A percentile compares a stretch with the other conserved stretches of the same genome.
These are phyloP conservation scores for Melastoma malabathricum DNA, from an alignment of 345 rosid genomes.

Conservation along the genomic window DNA sequence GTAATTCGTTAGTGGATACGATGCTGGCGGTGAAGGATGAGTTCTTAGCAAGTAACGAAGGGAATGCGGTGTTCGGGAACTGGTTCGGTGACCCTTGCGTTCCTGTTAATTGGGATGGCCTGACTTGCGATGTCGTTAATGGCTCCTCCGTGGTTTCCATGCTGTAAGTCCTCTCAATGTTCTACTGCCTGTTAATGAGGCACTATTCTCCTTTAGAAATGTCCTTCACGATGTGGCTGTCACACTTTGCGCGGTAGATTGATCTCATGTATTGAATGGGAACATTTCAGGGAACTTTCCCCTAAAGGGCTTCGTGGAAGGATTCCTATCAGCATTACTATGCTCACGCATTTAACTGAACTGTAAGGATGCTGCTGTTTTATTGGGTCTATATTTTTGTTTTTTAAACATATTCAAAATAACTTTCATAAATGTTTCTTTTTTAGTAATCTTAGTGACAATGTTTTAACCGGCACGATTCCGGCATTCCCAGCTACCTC, in stretches of 20 bases:
- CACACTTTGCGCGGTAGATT: background rate
- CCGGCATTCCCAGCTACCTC: conserved; percentile 30
- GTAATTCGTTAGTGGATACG: conserved; percentile 20
- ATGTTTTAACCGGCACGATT: conserved; percentile 26
- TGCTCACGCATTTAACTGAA: conserved; percentile 21
- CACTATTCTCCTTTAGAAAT: no score
- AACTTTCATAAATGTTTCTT: background rate
- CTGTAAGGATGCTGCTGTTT: conserved; percentile 25
- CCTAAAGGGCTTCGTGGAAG: conserved; percentile 19
- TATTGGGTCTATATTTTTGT: background rate
- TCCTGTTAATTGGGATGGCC: conserved; percentile 36
- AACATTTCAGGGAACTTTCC: conserved; percentile 35
- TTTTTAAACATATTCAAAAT: background rate
- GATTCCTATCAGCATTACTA: conserved; percentile 23
- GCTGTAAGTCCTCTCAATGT: conserved; percentile 26
- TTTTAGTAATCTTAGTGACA: conserved; percentile 42
- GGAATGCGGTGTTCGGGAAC: conserved; percentile 13
- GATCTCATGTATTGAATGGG: background rate
- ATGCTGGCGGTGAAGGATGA: conserved; percentile 21
- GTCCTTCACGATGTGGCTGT: no score
- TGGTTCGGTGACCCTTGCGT: conserved; percentile 79
- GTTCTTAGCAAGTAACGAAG: conserved; percentile 18
- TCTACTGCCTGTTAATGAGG: background rate
- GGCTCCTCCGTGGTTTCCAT: conserved; percentile 22
- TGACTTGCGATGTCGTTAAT: conserved; percentile 21